Base-by-base conservation (phyloP, 208 protist genomes). In the Wallacemonas rigidus region DNA sequence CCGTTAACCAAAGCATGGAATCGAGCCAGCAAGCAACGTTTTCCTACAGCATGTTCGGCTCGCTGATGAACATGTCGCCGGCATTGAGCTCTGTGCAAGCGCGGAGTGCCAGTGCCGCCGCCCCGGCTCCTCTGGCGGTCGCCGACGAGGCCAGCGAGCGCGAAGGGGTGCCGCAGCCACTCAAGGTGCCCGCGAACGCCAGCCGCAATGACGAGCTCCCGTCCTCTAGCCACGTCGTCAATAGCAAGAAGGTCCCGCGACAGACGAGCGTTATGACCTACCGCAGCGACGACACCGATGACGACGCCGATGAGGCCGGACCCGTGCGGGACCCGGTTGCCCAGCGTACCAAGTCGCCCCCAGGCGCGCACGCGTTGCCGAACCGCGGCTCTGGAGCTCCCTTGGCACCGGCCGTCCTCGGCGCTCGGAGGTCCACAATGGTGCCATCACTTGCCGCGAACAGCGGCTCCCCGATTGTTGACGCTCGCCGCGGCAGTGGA, bases 1-100 rank as follows among this genome's bases (percentile, higher is more conserved):
- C 15, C 14, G 55, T 26, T 26, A 69, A 76, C 51, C 45, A 72
- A 41, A 82, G 72, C 48, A 41, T 78, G 26, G 53, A 72, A 17
- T 76, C 48, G 50, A 82, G 73, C 47, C 72, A 79, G 3, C 64
- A 75, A 45, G 73, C 56, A 43, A 60, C 43, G 3, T 82, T 74
- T 65, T 71, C 48, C 50, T 79, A 73, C 69, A 75, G 77, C 47
- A 53, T 55, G 17, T 40, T 79, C 12, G 51, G 48, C 43, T 78
- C 77, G n/a, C 62, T 61, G 3, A 50, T 35, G 35, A 70, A 72
- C 60, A 8, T 17, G 48, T 78, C 77, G 26, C 73, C 77, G 7
- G 68, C 57, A 8, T 39, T 63, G 61, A 74, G 68, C 55, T 69
- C 75, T 36, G 47, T 74, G 17, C 44, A 57, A 14, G 61, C 48